Evolutionary conservation across 208 protist genomes (phyloP).

Genomic region (Wallacemonas sp.): DNA sequence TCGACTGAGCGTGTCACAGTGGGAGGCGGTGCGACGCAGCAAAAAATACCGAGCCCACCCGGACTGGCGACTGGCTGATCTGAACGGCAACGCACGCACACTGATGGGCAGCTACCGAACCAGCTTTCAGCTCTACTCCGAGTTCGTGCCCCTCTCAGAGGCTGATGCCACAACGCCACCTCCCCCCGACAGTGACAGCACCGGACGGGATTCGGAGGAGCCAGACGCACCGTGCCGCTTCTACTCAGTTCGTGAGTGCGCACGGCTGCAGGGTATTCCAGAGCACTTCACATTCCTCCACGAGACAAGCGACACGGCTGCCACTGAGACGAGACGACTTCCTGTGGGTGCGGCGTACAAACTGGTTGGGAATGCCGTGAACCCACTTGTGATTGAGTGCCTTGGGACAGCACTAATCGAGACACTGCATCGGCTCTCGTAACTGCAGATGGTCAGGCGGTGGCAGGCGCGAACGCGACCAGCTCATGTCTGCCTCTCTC

Average conservation of each 20-base stretch:
- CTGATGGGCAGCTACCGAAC: conserved; percentile 69
- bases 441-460: not conserved
- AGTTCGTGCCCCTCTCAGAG: conserved; percentile 52
- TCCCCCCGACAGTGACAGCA: too few relatives aligned
- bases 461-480: not conserved
- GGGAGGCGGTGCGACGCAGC: conserved; percentile 49
- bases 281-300: conserved; percentile 47
- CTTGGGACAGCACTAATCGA: conserved; percentile 23
- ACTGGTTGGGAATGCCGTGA: conserved; percentile 78
- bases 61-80: conserved; percentile 44
- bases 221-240: conserved; percentile 59
- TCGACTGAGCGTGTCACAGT: conserved; percentile 42
- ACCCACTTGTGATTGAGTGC: conserved; percentile 67
- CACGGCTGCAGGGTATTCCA: conserved; percentile 71
- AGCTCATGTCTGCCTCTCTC: not conserved
- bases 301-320: conserved; percentile 7
- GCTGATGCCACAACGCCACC: not conserved
- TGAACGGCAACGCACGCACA: conserved; percentile 53
- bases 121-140: conserved; percentile 73
- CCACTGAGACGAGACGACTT: not conserved
- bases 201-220: conserved; percentile 12
- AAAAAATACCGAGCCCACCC: conserved; percentile 52
- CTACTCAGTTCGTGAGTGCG: conserved; percentile 71
- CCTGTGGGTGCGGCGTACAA: conserved; percentile 52
- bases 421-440: conserved; percentile 10